phyloP scores from a whole-genome alignment of 257 asterid genomes.

The Linaria vulgaris region DNA sequence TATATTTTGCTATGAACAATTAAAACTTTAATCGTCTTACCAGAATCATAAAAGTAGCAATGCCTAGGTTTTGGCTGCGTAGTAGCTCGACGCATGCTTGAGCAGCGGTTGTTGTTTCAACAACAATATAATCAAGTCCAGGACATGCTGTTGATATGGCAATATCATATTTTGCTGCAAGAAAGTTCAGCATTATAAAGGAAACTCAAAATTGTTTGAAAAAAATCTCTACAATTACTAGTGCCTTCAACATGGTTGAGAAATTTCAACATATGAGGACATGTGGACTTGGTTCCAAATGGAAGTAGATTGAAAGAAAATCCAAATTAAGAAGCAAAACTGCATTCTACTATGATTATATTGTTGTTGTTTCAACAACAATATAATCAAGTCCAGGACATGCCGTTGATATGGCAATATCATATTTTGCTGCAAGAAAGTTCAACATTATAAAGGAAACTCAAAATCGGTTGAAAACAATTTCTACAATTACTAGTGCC shows the following conservation, averaged over 20 bases:
- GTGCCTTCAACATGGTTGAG: not conserved
- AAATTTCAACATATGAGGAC: too few relatives aligned
- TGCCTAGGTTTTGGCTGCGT: conserved; percentile 81
- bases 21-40: conserved; percentile 33
- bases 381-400: conserved; percentile 92
- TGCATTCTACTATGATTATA: too few relatives aligned
- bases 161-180: conserved; percentile 83
- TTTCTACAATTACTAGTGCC: not conserved
- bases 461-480: not conserved
- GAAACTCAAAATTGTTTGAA: not conserved
- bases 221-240: not conserved
- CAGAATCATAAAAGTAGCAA: conserved; percentile 97
- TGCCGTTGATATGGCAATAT: conserved; percentile 91
- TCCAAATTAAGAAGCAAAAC: too few relatives aligned
- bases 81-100: conserved; percentile 87
- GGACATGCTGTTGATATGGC: conserved; percentile 94
- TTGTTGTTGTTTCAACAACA: conserved; percentile 87
- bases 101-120: conserved; percentile 84
- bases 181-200: conserved; percentile 15
- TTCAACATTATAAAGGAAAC: conserved; percentile 13
- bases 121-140: conserved; percentile 93
- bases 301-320: too few relatives aligned
- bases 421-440: conserved; percentile 72
- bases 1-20: not conserved
- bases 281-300: too few relatives aligned